Percentiles rank a stretch among this genome's conserved stretches.
Evolutionary conservation across 164 flowering plant genomes (phyloP).

Genomic region (Chimonanthus praecox): DNA sequence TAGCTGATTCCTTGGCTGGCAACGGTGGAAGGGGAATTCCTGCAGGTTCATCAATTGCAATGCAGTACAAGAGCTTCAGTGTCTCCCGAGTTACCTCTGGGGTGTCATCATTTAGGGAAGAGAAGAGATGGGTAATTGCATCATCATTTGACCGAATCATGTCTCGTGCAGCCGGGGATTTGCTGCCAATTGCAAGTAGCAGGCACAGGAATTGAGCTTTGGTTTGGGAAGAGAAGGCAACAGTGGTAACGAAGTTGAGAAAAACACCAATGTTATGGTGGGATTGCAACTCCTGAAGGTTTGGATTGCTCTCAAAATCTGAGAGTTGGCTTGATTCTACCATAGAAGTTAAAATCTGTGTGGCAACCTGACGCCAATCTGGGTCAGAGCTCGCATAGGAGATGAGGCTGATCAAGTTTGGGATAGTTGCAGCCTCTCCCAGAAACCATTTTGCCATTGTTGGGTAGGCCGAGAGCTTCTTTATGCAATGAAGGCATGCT

Average conservation of each 20-base stretch:
- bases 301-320: conserved; percentile 12
- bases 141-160: conserved; percentile 7
- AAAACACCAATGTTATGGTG: conserved; percentile 16
- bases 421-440: conserved; percentile 12
- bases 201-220: conserved; percentile 16
- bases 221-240: conserved; percentile 1
- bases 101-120: conserved; percentile 4
- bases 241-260: conserved; percentile 3
- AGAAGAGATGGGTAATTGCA: conserved; percentile 13
- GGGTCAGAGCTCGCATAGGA: conserved; percentile 5
- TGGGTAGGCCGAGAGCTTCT: conserved; percentile 16
- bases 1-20: conserved; percentile 15
- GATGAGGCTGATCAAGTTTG: conserved; percentile 16
- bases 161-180: conserved; percentile 13
- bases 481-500: conserved; percentile 19
- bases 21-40: conserved; percentile 24
- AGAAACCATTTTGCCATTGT: conserved; percentile 15
- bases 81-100: conserved; percentile 6
- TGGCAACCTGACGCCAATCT: conserved; percentile 10
- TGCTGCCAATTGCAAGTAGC: conserved; percentile 14
- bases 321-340: conserved; percentile 11
- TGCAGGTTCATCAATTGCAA: conserved; percentile 14
- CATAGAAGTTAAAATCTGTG: conserved; percentile 16
- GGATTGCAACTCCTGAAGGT: conserved; percentile 18
- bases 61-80: conserved; percentile 22